A percentile compares a stretch with the other conserved stretches of the same genome.
Evolutionary conservation across 2,329 filamentous ascomycete species (phyloP).

Genomic region (Aspergillus proliferans): DNA sequence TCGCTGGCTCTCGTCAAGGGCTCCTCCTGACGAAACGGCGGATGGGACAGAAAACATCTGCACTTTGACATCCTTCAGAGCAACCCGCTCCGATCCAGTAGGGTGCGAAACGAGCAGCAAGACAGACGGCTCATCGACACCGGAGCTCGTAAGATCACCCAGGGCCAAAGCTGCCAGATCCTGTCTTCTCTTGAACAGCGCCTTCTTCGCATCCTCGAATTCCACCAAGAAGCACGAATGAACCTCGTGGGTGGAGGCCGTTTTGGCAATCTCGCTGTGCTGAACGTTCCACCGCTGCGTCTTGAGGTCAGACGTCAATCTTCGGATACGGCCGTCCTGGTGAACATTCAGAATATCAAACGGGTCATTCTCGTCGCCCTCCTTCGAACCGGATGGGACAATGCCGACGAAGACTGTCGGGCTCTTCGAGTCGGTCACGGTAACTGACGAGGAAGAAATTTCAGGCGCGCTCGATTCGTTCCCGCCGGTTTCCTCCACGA

Average conservation of each 20-base stretch:
- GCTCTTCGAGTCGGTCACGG: conserved; percentile 31
- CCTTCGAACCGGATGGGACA: conserved; percentile 22
- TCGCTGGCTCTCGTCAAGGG: conserved; percentile 26
- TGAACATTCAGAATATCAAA: conserved; percentile 40
- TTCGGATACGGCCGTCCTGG: conserved; percentile 37
- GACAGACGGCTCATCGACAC: conserved; percentile 29
- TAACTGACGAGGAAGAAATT: conserved; percentile 36
- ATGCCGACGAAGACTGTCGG: conserved; percentile 34
- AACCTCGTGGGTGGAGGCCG: conserved; percentile 22
- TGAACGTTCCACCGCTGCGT: conserved; percentile 35
- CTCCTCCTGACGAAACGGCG: conserved; percentile 12
- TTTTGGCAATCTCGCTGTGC: conserved; percentile 27
- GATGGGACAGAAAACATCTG: conserved; percentile 36
- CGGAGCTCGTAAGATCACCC: conserved; percentile 23
- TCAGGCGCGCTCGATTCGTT: conserved; percentile 25
- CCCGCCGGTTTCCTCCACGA: conserved; percentile 43
- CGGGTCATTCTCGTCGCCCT: conserved; percentile 21
- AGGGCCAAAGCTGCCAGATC: conserved; percentile 33
- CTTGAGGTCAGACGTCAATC: conserved; percentile 35
- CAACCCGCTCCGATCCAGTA: conserved; percentile 18
- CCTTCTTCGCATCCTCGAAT: conserved; percentile 37
- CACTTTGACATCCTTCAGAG: conserved; percentile 31
- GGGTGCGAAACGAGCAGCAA: conserved; percentile 37
- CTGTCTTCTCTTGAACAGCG: conserved; percentile 34
- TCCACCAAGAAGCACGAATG: conserved; percentile 33